Conservation (phyloP, 129 eudicot genomes). For the Smallanthus sonchifolius region DNA sequence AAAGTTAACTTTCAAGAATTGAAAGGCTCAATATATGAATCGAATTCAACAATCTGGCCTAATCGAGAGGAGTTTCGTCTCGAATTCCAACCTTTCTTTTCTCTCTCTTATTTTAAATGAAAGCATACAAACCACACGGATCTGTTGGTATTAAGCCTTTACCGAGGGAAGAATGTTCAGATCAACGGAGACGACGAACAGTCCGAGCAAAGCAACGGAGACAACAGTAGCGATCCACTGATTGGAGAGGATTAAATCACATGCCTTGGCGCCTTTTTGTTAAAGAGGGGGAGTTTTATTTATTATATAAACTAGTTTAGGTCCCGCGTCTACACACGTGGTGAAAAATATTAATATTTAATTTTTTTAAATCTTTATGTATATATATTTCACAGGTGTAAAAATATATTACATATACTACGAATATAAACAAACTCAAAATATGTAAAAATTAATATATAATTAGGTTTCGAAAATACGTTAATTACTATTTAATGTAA, state of each 20-base stretch:
- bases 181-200: background rate
- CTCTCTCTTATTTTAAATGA: background rate
- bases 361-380: too few relatives aligned
- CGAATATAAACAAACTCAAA: too few relatives aligned
- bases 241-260: slow-evolving; percentile 17
- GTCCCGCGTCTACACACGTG: too few relatives aligned
- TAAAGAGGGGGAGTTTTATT: too few relatives aligned
- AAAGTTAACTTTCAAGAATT: background rate
- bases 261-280: slow-evolving; percentile 12
- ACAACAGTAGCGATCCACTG: slow-evolving; percentile 9
- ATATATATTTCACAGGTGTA: too few relatives aligned
- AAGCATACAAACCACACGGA: slow-evolving; percentile 1
- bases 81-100: background rate
- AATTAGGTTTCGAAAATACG: too few relatives aligned
- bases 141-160: background rate
- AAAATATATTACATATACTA: too few relatives aligned
- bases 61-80: background rate
- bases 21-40: background rate
- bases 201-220: background rate
- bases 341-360: too few relatives aligned
- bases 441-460: too few relatives aligned
- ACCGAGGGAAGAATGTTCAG: background rate
- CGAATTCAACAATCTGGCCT: slow-evolving; percentile 15
- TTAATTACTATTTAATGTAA: too few relatives aligned
- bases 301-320: too few relatives aligned